These are phyloP conservation scores for Jatropha multifida DNA, from an alignment of 441 rosid species.

Conservation along the genomic window DNA sequence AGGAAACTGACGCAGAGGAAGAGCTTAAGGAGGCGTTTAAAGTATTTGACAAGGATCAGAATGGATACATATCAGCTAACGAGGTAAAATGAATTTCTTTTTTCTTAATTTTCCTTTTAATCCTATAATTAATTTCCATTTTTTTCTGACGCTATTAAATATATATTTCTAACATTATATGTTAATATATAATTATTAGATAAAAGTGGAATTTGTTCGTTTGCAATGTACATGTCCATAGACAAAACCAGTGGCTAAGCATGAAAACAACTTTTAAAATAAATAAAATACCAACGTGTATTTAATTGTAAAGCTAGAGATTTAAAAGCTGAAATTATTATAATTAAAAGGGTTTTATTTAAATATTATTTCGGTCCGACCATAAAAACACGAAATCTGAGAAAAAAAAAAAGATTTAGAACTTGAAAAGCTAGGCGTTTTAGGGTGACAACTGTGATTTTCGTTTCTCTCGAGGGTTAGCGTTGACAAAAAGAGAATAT, in stretches of 20 bases:
- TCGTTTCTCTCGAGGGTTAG: constrained; percentile 1
- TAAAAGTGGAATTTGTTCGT: no score
- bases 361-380: no score
- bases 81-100: constrained; percentile 38
- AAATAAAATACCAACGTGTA: no score
- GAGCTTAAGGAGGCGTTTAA: constrained; percentile 74
- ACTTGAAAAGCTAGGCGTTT: background rate
- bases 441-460: constrained; percentile 4
- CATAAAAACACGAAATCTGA: no score
- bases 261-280: no score
- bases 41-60: constrained; percentile 74
- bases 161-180: no score
- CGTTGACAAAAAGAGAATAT: constrained; percentile 8
- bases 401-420: background rate
- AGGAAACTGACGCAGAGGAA: constrained; percentile 67
- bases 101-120: background rate
- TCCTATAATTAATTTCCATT: background rate
- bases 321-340: no score
- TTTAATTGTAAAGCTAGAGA: no score
- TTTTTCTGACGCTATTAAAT: background rate
- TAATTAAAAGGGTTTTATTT: no score
- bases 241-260: no score
- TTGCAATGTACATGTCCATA: no score
- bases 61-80: constrained; percentile 66
- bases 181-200: no score